Base-by-base conservation (phyloP, 345 rosid genomes). In the Eucalyptus sp. region DNA sequence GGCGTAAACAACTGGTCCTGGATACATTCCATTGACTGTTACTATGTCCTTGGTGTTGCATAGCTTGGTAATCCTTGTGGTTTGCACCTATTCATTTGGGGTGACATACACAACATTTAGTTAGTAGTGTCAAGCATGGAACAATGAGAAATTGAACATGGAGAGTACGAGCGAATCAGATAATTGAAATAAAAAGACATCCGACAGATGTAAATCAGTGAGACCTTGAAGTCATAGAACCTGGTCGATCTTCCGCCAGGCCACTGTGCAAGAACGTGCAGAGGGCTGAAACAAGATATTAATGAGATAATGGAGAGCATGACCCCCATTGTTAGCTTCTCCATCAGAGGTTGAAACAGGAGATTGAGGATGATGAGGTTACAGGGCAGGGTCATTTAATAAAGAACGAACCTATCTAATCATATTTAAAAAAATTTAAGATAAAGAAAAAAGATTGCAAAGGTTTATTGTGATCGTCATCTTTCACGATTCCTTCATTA, bases 221-320 rank as follows among this genome's bases (percentile, higher is more conserved):
- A 90, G 90, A 93, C 98, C 95, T 96, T 96, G 90, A 96, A 96
- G 76, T 94, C 95, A 87, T 96, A 96, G 94, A 96, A 93, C 86
- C 95, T 93, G 90, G 98, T 93, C 29, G 96, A 91, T 86, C 92
- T 79, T 31, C 93, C 92, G 50, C 64, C 16, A 87, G 93, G 93
- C 92, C 92, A 93, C 7, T 86, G 86, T 14, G 90, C 92, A 92
- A 89, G 87, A 44, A 92, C 91, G 44, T 90, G 93, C 52, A 90
- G 90, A 86, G 89, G 80, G 89, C 64, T 89, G 88, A 90, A 89
- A 90, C 49, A 92, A 43, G 89, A 92, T 88, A 92, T 87, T 20
- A 76, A 76, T 87, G 93, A 89, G 93, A 80, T 86, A 27, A 93
- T 49, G 76, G 86, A 90, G 83, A 92, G 66, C 87, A 93, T 46